These are phyloP conservation scores for Stellera chamaejasme DNA, from an alignment of 345 rosid genomes.

Conservation along the genomic window DNA sequence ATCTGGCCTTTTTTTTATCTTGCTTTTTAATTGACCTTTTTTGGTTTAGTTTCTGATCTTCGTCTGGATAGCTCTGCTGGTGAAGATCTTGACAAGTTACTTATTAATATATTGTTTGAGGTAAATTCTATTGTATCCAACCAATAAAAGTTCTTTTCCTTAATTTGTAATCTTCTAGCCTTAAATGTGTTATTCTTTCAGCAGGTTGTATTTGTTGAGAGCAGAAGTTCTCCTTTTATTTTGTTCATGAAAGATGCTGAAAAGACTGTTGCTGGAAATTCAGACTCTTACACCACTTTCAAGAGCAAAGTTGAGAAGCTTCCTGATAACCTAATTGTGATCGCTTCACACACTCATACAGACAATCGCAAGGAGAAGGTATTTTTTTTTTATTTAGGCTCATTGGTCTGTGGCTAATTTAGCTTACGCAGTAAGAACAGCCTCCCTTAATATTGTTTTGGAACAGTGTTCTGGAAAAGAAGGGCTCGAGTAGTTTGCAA, in stretches of 20 bases:
- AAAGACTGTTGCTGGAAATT: constrained; percentile 72
- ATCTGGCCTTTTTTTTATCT: constrained; percentile 9
- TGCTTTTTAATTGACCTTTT: constrained; percentile 15
- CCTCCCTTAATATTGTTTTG: too few species aligned
- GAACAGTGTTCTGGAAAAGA: too few species aligned
- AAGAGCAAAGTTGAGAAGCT: constrained; percentile 63
- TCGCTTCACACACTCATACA: constrained; percentile 66
- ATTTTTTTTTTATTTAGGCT: constrained; percentile 5
- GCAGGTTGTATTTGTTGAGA: constrained; percentile 61
- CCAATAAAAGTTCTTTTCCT: constrained; percentile 7
- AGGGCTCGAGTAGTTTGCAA: too few species aligned
- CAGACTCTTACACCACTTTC: constrained; percentile 51
- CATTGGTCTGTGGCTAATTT: background rate
- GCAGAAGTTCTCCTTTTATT: constrained; percentile 76
- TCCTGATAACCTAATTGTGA: constrained; percentile 72
- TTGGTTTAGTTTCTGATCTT: constrained; percentile 56
- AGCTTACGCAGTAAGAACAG: too few species aligned
- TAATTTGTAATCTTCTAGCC: constrained; percentile 11
- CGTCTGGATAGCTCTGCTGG: constrained; percentile 36
- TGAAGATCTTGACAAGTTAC: constrained; percentile 57
- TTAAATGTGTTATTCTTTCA: constrained; percentile 9
- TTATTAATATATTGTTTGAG: constrained; percentile 75
- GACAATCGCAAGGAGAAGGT: constrained; percentile 86
- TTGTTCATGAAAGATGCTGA: constrained; percentile 89
- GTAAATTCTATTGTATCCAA: constrained; percentile 25